Base-by-base conservation (phyloP, 345 rosid species). In the Moringa oleifera region DNA sequence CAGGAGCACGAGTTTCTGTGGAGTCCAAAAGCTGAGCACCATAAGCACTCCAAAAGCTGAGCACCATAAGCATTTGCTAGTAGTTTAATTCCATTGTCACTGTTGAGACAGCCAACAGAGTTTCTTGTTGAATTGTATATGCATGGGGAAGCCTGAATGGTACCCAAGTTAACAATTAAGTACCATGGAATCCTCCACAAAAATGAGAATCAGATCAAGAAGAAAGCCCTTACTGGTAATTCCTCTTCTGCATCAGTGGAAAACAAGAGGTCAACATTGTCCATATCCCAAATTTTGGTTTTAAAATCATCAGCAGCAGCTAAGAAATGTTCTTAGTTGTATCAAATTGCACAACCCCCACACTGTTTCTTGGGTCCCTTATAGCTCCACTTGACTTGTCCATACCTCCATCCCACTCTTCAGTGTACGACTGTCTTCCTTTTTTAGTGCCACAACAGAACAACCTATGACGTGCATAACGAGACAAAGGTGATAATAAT, bases 251-350 rank as follows among this genome's bases (percentile, higher is more conserved):
- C 91, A 68, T 79, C 62, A 23, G 75, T 70, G 55, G 80, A 58
- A 19, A 79, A 74, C 73, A 85, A 72, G 65, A 81, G 84, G 54
- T 79, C 81, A 77, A 74, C 71, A 74, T 74, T 77, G 68, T 85
- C 91, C 88, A 85, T 85, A 61, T 85, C 91, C 91, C 91, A 85
- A 65, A 85, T 81, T 78, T 85, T 85, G 62, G 83, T 66, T 63
- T 78, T 77, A 71, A 77, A 85, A 59, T 85, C 91, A 73, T 85
- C 91, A 62, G 86, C 91, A 67, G 84, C 86, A 71, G 85, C 88
- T 73, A 83, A 83, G 69, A 77, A 85, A 12, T 77, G 55, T 79
- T 85, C 65, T 84, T 83, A 53, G 83, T 83, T 23, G 86, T 81
- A 72, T 85, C 88, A n/a, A 85, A 85, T 68, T 85, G 91, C 55